Percentiles rank a stretch among this genome's conserved stretches.
Evolutionary conservation across 305 asterid genomes (phyloP).

Genomic region (Fraxinus paxiana): DNA sequence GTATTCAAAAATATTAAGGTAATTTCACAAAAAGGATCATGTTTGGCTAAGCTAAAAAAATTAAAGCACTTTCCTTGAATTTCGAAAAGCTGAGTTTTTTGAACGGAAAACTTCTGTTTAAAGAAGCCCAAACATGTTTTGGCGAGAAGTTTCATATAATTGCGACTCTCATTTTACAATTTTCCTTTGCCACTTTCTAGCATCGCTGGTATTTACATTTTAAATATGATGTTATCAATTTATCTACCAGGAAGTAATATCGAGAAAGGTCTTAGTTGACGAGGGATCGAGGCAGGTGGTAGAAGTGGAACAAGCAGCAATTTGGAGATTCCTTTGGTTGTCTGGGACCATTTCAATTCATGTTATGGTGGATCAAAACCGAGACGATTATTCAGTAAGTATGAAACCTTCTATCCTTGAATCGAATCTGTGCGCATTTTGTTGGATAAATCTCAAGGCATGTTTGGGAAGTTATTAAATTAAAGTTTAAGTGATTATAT

Average conservation of each 20-base stretch:
- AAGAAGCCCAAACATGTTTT: neutral
- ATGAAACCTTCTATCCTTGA: slow-evolving; percentile 2
- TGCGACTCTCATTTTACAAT: neutral
- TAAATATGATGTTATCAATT: slow-evolving; percentile 14
- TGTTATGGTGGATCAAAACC: slow-evolving; percentile 81
- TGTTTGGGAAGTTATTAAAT: neutral
- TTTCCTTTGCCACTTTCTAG: neutral
- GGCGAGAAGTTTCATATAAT: neutral
- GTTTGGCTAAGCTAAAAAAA: neutral
- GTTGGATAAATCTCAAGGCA: neutral
- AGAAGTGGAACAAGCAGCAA: slow-evolving; percentile 85
- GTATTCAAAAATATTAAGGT: slow-evolving; percentile 94
- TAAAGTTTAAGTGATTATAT: neutral
- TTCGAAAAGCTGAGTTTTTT: neutral
- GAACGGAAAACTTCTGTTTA: neutral
- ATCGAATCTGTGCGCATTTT: neutral
- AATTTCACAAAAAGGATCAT: neutral
- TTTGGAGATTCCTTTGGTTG: slow-evolving; percentile 94
- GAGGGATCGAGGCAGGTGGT: slow-evolving; percentile 88
- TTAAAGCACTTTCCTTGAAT: neutral
- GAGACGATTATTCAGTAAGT: slow-evolving; percentile 67
- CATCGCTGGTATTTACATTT: neutral
- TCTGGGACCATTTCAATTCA: slow-evolving; percentile 79
- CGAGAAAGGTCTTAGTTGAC: slow-evolving; percentile 72
- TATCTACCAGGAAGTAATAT: slow-evolving; percentile 64